Conservation (phyloP, 495 filamentous ascomycete species). For the Talaromyces thailandensis region DNA sequence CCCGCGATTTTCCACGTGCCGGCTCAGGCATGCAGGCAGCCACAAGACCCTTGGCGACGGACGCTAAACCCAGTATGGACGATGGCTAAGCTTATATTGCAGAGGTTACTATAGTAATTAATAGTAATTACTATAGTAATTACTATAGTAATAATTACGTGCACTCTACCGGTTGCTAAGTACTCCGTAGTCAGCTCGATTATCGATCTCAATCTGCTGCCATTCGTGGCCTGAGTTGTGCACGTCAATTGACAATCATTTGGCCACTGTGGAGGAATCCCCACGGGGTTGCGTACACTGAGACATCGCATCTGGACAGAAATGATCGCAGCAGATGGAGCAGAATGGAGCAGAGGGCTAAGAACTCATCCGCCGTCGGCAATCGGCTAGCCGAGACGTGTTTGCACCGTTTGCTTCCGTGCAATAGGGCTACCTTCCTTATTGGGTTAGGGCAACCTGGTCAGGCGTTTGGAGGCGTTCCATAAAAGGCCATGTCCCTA, state of each 20-base stretch:
- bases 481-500: too few relatives aligned
- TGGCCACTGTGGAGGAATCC: background rate
- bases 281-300: background rate
- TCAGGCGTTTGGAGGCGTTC: too few relatives aligned
- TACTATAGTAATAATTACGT: too few relatives aligned
- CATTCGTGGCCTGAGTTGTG: background rate
- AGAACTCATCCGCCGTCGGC: background rate
- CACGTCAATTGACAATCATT: background rate
- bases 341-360: background rate
- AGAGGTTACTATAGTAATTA: too few relatives aligned
- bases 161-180: too few relatives aligned
- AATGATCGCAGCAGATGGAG: too few relatives aligned
- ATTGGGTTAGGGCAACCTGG: too few relatives aligned
- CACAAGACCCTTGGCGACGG: background rate
- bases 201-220: background rate
- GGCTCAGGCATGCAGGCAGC: background rate
- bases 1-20: background rate
- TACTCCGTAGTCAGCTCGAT: background rate
- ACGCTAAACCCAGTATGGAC: background rate
- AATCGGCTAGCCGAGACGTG: conserved; percentile 7
- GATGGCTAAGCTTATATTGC: background rate
- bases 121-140: too few relatives aligned
- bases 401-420: conserved; percentile 14
- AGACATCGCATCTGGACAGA: background rate
- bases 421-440: too few relatives aligned